These are phyloP conservation scores for Inosperma sp. DNA, from an alignment of 768 basidiomycete species.

Conservation along the genomic window DNA sequence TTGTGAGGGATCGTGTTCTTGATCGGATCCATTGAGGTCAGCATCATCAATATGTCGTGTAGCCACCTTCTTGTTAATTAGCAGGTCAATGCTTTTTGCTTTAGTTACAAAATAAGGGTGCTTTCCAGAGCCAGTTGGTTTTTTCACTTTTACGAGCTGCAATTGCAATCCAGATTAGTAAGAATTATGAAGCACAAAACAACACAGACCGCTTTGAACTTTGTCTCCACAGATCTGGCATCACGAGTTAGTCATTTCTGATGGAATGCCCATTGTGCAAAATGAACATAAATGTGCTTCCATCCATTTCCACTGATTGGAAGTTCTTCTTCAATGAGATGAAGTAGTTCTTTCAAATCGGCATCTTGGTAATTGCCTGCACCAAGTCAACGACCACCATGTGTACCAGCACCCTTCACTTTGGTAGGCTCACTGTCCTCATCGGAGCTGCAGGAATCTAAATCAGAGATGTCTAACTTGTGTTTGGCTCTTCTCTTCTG, in stretches of 20 bases:
- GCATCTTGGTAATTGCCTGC: conserved; percentile 1
- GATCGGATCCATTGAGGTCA: conserved; percentile 17
- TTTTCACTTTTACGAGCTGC: conserved; percentile 16
- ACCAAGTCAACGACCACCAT: conserved; percentile 10
- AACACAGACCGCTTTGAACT: conserved; percentile 4
- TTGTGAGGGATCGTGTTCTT: background rate
- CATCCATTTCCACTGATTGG: conserved; percentile 8
- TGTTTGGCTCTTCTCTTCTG: conserved; percentile 9
- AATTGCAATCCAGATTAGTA: background rate
- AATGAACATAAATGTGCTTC: background rate
- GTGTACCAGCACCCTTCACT: too few species aligned
- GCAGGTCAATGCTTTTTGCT: conserved; percentile 24
- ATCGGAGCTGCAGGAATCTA: background rate
- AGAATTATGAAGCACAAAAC: background rate
- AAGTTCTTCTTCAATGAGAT: conserved; percentile 1
- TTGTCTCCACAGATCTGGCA: background rate
- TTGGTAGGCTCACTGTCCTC: background rate
- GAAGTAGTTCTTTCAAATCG: background rate
- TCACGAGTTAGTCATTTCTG: background rate
- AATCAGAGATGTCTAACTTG: background rate
- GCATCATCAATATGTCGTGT: conserved; percentile 22
- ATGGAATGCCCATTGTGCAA: background rate
- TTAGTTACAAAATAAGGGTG: conserved; percentile 19
- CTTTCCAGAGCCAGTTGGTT: conserved; percentile 23
- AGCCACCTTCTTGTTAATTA: conserved; percentile 22